Base-by-base conservation (phyloP, 805 yeast species). In the Metschnikowia bowlesiae region DNA sequence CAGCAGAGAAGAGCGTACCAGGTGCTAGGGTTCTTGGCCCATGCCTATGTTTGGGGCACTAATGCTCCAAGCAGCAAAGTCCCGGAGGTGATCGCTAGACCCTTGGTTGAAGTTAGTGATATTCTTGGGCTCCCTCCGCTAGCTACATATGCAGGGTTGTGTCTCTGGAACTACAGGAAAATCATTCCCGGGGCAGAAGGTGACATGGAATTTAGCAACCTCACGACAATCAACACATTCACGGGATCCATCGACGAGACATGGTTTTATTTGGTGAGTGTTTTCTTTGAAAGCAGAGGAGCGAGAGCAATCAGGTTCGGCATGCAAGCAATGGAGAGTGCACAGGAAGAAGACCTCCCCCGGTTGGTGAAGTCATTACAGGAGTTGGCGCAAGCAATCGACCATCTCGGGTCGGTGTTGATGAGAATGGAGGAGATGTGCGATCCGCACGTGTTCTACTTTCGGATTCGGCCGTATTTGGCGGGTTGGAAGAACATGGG, bases 401-500 rank as follows among this genome's bases (percentile, higher is more conserved):
- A 88, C 62, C 71, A 74, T 51, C 71, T 92, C 56, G 94, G 90
- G 11, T 74, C 85, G 3, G 78, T 87, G 1, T 69, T 92, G 57
- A 81, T 84, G 80, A 78, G 80, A 58, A 87, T 91, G 94, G 90
- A 87, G 62, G 96, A 91, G 57, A 86, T 86, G 86, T 89, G 97
- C 67, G 96, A 90, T 62, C 97, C 98, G 2, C 95, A 89, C 63
- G 84, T 87, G 4, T 91, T 92, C 65, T 91, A 88, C 67, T 87
- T 79, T 71, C 79, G 92, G 53, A 78, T 91, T 42, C 78, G 98
- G 62, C 97, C 97, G 0, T 91, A 80, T 60, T 71, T 92, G 55
- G 96, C 97, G 0, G 98, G 97, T 2, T 92, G 97, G 95, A 84
- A 83, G 63, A 88, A 88, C 62, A 91, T 92, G 97, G 81, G 80